These are phyloP conservation scores for Suillus subaureus DNA, from an alignment of 768 basidiomycete species.

Conservation along the genomic window DNA sequence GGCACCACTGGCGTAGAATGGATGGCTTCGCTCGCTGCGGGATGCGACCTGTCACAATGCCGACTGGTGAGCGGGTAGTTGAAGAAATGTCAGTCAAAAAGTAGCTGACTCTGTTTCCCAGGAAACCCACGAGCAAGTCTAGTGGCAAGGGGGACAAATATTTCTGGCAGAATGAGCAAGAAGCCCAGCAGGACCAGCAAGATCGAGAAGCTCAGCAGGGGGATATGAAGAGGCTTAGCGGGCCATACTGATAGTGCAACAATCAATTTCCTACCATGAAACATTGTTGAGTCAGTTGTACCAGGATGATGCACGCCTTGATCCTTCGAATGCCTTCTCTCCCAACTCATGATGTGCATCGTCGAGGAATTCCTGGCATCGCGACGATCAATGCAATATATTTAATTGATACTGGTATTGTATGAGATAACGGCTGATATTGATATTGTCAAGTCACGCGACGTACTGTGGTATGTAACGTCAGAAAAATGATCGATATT, in stretches of 20 bases:
- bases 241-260: neutral
- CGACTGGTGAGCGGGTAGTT: neutral
- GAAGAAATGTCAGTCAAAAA: too few relatives aligned
- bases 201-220: neutral
- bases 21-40: neutral
- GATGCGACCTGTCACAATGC: neutral
- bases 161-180: neutral
- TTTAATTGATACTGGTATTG: conserved; percentile 61
- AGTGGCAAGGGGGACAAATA: neutral
- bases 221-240: neutral
- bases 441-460: conserved; percentile 66
- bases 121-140: neutral
- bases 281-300: neutral
- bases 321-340: conserved; percentile 89
- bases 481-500: neutral
- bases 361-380: conserved; percentile 79
- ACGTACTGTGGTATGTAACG: conserved; percentile 55
- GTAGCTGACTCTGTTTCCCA: neutral
- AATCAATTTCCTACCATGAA: neutral
- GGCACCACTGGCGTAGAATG: neutral
- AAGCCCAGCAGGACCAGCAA: neutral
- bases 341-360: conserved; percentile 86
- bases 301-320: conserved; percentile 62
- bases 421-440: conserved; percentile 55
- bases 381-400: conserved; percentile 74